phyloP scores from a whole-genome alignment of 108 stramenopile genomes.

The Mediolabrus comicus region DNA sequence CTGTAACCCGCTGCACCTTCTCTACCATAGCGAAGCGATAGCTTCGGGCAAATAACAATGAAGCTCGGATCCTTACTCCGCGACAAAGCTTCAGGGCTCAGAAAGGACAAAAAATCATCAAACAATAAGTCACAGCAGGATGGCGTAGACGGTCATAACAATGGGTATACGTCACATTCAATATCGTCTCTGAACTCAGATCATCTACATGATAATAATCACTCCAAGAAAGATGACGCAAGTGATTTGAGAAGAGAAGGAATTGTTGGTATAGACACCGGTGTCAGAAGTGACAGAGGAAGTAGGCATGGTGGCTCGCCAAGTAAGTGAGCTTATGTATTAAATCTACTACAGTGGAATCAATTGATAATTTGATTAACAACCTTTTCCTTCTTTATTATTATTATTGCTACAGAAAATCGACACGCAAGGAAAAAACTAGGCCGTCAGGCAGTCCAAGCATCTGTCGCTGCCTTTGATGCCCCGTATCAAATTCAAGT shows the following conservation, averaged over 20 bases:
- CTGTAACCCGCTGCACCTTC: too few relatives aligned
- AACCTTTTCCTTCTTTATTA: not conserved
- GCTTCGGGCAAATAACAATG: too few relatives aligned
- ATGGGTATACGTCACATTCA: too few relatives aligned
- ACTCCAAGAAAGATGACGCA: too few relatives aligned
- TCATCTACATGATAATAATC: too few relatives aligned
- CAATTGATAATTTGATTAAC: not conserved
- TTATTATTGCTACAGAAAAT: not conserved
- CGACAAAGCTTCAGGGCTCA: not conserved
- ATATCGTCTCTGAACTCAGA: too few relatives aligned
- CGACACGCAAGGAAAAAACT: not conserved
- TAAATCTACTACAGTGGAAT: not conserved
- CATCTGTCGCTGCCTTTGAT: conserved; percentile 10
- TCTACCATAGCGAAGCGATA: too few relatives aligned
- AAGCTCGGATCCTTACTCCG: not conserved
- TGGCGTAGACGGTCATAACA: not conserved
- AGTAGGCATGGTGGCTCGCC: too few relatives aligned
- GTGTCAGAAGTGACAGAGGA: not conserved
- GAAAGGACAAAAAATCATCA: not conserved
- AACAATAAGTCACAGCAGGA: not conserved
- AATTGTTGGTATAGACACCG: not conserved
- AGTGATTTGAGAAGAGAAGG: not conserved
- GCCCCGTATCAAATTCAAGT: conserved; percentile 17
- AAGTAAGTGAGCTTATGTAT: not conserved
- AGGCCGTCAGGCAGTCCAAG: conserved; percentile 17